These are phyloP conservation scores for Dipteronia dyeriana DNA, from an alignment of 345 rosid genomes.

Conservation along the genomic window DNA sequence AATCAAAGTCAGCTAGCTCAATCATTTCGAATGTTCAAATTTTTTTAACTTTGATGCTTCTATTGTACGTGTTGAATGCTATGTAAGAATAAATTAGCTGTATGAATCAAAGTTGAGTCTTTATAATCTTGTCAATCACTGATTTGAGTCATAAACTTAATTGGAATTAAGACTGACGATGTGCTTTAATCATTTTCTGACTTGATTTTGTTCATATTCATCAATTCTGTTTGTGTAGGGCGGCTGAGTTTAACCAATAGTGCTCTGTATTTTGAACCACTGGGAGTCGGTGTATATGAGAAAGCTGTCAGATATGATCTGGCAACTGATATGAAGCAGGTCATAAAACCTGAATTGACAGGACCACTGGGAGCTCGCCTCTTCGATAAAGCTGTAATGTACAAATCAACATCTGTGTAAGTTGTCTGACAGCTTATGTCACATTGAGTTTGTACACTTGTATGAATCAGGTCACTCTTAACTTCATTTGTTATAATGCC, in stretches of 20 bases:
- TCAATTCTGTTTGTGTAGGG: slow-evolving; percentile 52
- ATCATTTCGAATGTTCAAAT: not conserved
- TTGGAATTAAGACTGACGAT: slow-evolving; percentile 12
- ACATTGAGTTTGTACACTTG: slow-evolving; percentile 17
- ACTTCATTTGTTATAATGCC: slow-evolving; percentile 17
- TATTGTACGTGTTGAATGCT: no score
- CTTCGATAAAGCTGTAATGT: slow-evolving; percentile 96
- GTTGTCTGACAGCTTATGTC: slow-evolving; percentile 33
- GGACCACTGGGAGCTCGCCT: slow-evolving; percentile 97
- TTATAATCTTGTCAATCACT: not conserved
- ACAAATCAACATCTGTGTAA: slow-evolving; percentile 72
- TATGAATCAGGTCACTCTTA: slow-evolving; percentile 11
- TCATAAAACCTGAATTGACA: slow-evolving; percentile 86
- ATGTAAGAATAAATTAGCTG: not conserved
- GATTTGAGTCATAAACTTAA: slow-evolving; percentile 7
- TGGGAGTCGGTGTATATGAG: slow-evolving; percentile 82
- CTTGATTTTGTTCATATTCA: slow-evolving; percentile 19
- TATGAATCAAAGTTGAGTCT: not conserved
- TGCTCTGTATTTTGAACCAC: slow-evolving; percentile 84
- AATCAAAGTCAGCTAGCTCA: not conserved
- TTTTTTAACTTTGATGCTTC: not conserved
- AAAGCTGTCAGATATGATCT: slow-evolving; percentile 84
- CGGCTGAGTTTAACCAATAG: slow-evolving; percentile 79
- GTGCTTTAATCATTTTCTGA: not conserved
- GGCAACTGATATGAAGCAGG: slow-evolving; percentile 71